A percentile compares a stretch with the other conserved stretches of the same genome.
Conservation (phyloP, 345 rosid genomes). For the Heritiera littoralis region DNA sequence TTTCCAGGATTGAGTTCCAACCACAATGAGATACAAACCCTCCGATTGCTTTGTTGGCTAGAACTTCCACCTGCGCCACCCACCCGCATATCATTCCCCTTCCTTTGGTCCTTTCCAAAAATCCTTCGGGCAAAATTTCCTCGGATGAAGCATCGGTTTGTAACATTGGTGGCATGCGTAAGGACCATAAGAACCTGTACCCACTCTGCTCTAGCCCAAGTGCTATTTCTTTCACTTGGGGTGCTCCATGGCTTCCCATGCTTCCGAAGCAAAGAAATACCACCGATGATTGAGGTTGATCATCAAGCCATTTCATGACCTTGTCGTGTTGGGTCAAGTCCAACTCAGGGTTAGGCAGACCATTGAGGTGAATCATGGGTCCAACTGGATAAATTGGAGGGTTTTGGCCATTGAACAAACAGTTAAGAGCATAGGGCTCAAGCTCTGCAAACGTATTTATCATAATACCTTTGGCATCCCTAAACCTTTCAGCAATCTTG, state of each 20-base stretch:
- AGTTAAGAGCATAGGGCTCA: slow-evolving; percentile 35
- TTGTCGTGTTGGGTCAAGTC: slow-evolving; percentile 18
- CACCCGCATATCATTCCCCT: slow-evolving; percentile 5
- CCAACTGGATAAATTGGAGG: slow-evolving; percentile 49
- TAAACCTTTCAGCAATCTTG: slow-evolving; percentile 38
- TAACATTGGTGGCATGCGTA: slow-evolving; percentile 9
- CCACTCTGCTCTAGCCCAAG: slow-evolving; percentile 17
- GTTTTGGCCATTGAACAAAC: slow-evolving; percentile 19
- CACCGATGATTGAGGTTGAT: slow-evolving; percentile 26
- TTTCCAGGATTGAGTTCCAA: slow-evolving; percentile 19
- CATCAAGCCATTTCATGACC: slow-evolving; percentile 21
- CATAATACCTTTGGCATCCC: slow-evolving; percentile 38
- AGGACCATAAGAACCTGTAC: slow-evolving; percentile 43
- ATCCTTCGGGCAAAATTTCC: neutral
- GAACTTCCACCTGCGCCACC: slow-evolving; percentile 9
- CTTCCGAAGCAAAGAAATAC: slow-evolving; percentile 56
- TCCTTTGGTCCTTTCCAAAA: slow-evolving; percentile 5
- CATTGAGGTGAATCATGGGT: slow-evolving; percentile 36
- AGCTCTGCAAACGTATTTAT: slow-evolving; percentile 44
- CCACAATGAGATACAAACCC: slow-evolving; percentile 12
- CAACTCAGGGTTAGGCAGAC: slow-evolving; percentile 26
- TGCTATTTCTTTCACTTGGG: slow-evolving; percentile 47
- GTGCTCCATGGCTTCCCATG: slow-evolving; percentile 30
- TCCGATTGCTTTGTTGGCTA: neutral
- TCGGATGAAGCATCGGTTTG: neutral